A percentile compares a stretch with the other conserved stretches of the same genome.
Evolutionary conservation across 2,329 filamentous ascomycete species (phyloP).

Genomic region (Aspergillus japonicus): DNA sequence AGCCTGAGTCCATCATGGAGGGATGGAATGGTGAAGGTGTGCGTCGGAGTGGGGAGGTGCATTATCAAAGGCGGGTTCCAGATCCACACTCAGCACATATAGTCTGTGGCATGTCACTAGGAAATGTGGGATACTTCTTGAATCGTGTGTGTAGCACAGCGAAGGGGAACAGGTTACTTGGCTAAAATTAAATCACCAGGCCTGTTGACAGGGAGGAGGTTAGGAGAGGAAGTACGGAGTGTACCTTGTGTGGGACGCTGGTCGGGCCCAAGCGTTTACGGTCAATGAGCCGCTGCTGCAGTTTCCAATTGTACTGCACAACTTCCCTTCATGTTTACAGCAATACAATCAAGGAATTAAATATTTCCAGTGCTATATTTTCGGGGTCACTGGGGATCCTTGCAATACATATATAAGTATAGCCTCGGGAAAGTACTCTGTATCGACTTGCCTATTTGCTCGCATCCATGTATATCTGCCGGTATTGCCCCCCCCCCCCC

Average conservation of each 20-base stretch:
- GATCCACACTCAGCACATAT: background rate
- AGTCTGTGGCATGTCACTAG: background rate
- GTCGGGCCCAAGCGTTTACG: background rate
- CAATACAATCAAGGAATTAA: background rate
- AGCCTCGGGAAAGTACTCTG: too few species aligned
- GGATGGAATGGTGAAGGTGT: constrained; percentile 76
- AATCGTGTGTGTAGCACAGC: background rate
- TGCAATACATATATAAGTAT: too few species aligned
- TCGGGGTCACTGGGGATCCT: too few species aligned
- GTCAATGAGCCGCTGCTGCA: background rate
- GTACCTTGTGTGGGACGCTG: background rate
- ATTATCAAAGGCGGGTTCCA: background rate
- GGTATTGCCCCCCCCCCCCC: background rate
- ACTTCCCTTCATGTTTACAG: background rate
- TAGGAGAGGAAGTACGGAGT: too few species aligned
- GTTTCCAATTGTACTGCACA: background rate
- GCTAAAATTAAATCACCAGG: background rate
- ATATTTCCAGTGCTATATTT: too few species aligned
- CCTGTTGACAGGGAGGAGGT: too few species aligned
- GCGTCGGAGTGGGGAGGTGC: constrained; percentile 35
- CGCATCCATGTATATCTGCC: background rate
- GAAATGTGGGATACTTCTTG: background rate
- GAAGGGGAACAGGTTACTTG: background rate
- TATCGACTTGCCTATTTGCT: background rate
- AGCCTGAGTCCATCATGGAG: constrained; percentile 74